Conservation (phyloP, 2,329 filamentous ascomycete species). For the Trichoderma harzianum region DNA sequence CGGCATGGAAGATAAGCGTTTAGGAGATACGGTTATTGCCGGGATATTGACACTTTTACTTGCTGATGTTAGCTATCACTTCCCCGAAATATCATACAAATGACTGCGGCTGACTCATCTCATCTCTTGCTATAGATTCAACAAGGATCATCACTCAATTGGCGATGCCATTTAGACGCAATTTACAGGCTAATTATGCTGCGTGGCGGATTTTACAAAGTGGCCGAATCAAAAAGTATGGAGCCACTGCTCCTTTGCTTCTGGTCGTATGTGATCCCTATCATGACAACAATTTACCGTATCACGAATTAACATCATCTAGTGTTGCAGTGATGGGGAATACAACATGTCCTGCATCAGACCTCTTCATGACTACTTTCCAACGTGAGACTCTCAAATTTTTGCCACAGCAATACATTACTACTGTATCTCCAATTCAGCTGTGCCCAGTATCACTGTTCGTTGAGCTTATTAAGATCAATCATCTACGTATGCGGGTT, state of each 20-base stretch:
- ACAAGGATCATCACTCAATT: background rate
- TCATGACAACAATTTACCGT: background rate
- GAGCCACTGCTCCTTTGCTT: background rate
- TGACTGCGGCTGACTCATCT: background rate
- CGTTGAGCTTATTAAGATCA: background rate
- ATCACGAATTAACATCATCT: background rate
- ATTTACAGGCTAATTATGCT: background rate
- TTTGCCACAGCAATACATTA: background rate
- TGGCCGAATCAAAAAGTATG: background rate
- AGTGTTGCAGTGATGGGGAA: background rate
- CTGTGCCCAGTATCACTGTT: background rate
- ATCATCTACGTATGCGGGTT: background rate
- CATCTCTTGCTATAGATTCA: background rate
- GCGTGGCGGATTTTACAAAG: background rate
- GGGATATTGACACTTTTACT: conserved; percentile 1
- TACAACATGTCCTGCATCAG: conserved; percentile 1
- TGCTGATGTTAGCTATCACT: background rate
- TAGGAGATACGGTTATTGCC: background rate
- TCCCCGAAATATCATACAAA: background rate
- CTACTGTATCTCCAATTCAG: background rate
- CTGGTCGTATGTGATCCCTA: background rate
- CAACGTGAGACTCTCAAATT: background rate
- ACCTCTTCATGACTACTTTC: background rate
- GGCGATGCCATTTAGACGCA: conserved; percentile 5
- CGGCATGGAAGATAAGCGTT: background rate